These are phyloP conservation scores for Lactarius psammicola DNA, from an alignment of 768 basidiomycete species.

Conservation along the genomic window DNA sequence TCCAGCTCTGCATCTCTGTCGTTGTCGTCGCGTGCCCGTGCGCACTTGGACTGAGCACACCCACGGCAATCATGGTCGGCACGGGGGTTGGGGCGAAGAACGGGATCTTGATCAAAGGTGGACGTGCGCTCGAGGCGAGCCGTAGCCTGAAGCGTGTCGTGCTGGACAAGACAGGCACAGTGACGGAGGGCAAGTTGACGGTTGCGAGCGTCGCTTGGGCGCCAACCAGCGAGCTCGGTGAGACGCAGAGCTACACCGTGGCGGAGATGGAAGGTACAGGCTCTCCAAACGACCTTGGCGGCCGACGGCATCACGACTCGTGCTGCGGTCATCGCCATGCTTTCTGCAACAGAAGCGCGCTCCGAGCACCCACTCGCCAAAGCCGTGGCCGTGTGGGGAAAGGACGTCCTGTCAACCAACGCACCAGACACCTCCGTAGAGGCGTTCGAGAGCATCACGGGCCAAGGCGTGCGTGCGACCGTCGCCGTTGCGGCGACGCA, in stretches of 20 bases:
- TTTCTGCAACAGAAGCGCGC: conserved; percentile 82
- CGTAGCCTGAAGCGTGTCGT: conserved; percentile 77
- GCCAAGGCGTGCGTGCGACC: conserved; percentile 79
- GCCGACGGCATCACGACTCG: conserved; percentile 63
- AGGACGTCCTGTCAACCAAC: conserved; percentile 50
- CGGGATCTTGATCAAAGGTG: conserved; percentile 98
- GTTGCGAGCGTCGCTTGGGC: conserved; percentile 81
- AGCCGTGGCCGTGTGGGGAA: conserved; percentile 84
- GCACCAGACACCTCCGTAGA: conserved; percentile 57
- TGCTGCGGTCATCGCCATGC: conserved; percentile 68
- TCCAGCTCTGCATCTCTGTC: conserved; percentile 97
- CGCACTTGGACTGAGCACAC: conserved; percentile 92
- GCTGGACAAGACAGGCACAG: conserved; percentile 96
- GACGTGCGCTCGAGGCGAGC: conserved; percentile 90
- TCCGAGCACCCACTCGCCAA: conserved; percentile 97
- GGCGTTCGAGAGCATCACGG: conserved; percentile 84
- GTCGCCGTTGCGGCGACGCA: conserved; percentile 53
- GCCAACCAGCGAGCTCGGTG: conserved; percentile 38
- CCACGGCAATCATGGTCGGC: conserved; percentile 99
- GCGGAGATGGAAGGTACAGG: conserved; percentile 26
- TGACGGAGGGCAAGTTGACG: conserved; percentile 90
- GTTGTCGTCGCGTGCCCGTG: conserved; percentile 98
- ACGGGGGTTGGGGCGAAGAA: conserved; percentile 96
- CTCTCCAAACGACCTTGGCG: conserved; percentile 38
- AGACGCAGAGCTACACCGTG: conserved; percentile 26